Conservation (phyloP, 164 flowering plant genomes). For the Platanus orientalis region DNA sequence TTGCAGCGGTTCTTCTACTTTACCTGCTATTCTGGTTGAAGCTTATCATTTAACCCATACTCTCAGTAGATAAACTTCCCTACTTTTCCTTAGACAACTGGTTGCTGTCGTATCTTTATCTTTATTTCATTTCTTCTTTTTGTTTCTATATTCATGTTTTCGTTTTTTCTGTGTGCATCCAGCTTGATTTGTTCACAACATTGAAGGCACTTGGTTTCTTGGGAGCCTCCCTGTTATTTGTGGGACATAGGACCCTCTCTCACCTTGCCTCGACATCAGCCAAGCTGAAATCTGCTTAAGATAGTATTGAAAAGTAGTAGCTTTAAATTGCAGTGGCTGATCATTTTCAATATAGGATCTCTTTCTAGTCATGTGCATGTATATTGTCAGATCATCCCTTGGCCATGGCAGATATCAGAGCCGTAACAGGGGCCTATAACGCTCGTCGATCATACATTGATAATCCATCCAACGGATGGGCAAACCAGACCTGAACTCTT, state of each 20-base stretch:
- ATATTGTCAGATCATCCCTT: no score
- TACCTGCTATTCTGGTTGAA: constrained; percentile 92
- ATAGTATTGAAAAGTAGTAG: no score
- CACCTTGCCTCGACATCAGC: constrained; percentile 69
- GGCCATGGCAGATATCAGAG: no score
- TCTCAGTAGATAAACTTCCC: not conserved
- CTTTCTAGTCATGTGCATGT: no score
- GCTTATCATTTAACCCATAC: constrained; percentile 31
- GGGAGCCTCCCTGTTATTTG: constrained; percentile 67
- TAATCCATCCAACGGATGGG: no score
- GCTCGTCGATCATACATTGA: no score
- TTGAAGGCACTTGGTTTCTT: constrained; percentile 69
- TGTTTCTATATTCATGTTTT: not conserved
- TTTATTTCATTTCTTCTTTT: not conserved
- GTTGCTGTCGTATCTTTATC: not conserved
- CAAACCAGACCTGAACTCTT: no score
- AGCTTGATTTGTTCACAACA: constrained; percentile 93
- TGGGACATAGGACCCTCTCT: constrained; percentile 86
- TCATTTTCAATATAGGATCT: no score
- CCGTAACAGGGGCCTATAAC: no score
- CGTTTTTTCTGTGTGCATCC: constrained; percentile 17
- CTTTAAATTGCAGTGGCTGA: no score
- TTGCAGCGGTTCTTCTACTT: constrained; percentile 73
- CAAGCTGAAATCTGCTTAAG: constrained; percentile 85
- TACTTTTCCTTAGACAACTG: not conserved